Evolutionary conservation across 257 asterid genomes (phyloP).

Genomic region (Solanum corneliomulleri): DNA sequence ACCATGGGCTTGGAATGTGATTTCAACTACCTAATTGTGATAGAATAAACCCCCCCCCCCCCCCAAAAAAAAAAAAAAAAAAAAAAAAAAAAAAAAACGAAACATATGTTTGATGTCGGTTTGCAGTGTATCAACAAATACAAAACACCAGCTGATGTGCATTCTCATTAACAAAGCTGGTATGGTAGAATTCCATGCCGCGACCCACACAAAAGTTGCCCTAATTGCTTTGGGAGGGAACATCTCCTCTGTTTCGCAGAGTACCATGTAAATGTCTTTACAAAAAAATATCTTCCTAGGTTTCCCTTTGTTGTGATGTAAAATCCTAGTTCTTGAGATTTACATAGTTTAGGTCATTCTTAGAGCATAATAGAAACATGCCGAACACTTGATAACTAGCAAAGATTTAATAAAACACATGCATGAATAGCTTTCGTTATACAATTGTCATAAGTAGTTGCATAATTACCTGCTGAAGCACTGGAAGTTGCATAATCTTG

Average conservation of each 20-base stretch:
- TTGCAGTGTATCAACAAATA: background rate
- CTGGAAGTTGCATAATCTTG: background rate
- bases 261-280: background rate
- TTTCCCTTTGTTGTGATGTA: background rate
- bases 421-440: background rate
- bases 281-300: background rate
- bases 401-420: background rate
- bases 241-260: background rate
- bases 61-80: no score
- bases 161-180: background rate
- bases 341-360: background rate
- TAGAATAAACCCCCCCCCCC: background rate
- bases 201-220: background rate
- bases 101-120: background rate
- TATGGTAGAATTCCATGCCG: background rate
- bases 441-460: background rate
- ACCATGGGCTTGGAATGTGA: background rate
- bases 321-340: background rate
- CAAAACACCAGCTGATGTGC: background rate
- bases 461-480: background rate
- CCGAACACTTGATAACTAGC: background rate
- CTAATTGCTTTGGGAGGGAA: background rate
- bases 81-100: no score
- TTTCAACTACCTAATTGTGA: background rate
- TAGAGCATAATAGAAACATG: background rate